Percentiles rank a stretch among this genome's conserved stretches.
phyloP scores from a whole-genome alignment of 2,329 filamentous ascomycete genomes.

The Hypoxylon sp. region DNA sequence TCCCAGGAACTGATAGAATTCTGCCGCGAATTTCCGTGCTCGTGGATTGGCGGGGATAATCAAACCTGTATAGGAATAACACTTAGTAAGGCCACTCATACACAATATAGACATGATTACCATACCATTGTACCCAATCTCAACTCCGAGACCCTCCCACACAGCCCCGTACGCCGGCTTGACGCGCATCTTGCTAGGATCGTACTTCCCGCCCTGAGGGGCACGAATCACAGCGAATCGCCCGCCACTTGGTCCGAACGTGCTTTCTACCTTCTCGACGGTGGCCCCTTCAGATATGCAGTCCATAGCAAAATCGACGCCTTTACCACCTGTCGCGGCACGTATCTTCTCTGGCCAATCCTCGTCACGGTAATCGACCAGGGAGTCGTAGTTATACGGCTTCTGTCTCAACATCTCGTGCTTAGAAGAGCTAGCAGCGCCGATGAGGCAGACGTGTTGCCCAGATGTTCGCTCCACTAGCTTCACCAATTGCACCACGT shows the following conservation, averaged over 20 bases:
- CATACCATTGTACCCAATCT: slow-evolving; percentile 10
- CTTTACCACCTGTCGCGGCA: slow-evolving; percentile 1
- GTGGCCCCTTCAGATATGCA: slow-evolving; percentile 15
- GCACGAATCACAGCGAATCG: slow-evolving; percentile 10
- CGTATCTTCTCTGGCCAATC: slow-evolving; percentile 7
- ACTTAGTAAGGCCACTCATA: not conserved
- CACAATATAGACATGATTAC: not conserved
- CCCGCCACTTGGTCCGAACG: not conserved
- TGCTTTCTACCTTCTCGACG: slow-evolving; percentile 9
- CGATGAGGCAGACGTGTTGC: slow-evolving; percentile 14
- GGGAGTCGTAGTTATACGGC: slow-evolving; percentile 11
- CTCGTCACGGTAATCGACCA: slow-evolving; percentile 12
- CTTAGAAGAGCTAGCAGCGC: slow-evolving; percentile 12
- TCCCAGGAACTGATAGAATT: slow-evolving; percentile 15
- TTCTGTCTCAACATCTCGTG: not conserved
- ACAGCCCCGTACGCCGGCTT: slow-evolving; percentile 6
- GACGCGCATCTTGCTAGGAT: slow-evolving; percentile 4
- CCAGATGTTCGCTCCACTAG: not conserved
- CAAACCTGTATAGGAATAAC: not conserved
- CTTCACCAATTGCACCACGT: slow-evolving; percentile 4
- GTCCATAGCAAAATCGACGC: slow-evolving; percentile 17
- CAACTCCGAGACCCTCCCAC: slow-evolving; percentile 19
- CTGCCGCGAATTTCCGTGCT: slow-evolving; percentile 7
- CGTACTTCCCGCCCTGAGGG: slow-evolving; percentile 2
- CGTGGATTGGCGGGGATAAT: slow-evolving; percentile 4